Base-by-base conservation (phyloP, 768 basidiomycete species). In the Macrolepiota albuminosa region DNA sequence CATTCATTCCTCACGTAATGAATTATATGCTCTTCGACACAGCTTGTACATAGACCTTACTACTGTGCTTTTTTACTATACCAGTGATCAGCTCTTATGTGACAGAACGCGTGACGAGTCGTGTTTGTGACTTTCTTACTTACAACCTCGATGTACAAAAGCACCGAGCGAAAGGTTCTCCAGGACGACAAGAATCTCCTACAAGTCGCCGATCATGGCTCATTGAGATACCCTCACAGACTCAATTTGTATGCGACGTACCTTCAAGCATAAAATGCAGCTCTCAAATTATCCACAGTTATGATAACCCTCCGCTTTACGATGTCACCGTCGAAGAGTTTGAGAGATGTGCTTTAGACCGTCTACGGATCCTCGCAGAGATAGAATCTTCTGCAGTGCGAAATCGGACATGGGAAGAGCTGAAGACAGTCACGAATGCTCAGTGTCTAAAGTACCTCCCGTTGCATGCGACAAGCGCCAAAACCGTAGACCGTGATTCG, bases 251-350 rank as follows among this genome's bases (percentile, higher is more conserved):
- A 67, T 60, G 81, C 75, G 45, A 46, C 26, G 53, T 39, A 51
- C 21, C 54, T 11, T 54, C 18, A 50, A 55, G 26, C 40, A 43
- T 37, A 53, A 31, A 43, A 57, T 47, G 18, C 57, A 62, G 47
- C 61, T 64, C 56, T 43, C 59, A 53, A 55, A 43, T 48, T 24
- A 18, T 57, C 24, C 31, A 10, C 56, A 97, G 95, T 73, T 98
- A 99, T 69, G 89, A 95, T 65, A 75, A 69, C 18, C 92, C 95
- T 24, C 97, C 97, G 21, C 72, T 81, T 16, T 87, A 87, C 58
- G 94, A 98, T 67, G 88, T 98, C 21, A 94, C 94, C 1, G 78
- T 98, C 18, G 97, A 98, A 70, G 91, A 98, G 63, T 99, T 99
- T 65, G 97, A 99, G 71, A 87, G 81, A 3, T 91, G 82, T 69